A percentile compares a stretch with the other conserved stretches of the same genome.
Evolutionary conservation across 495 filamentous ascomycete species (phyloP).

Genomic region (Penicillium coprophilum): DNA sequence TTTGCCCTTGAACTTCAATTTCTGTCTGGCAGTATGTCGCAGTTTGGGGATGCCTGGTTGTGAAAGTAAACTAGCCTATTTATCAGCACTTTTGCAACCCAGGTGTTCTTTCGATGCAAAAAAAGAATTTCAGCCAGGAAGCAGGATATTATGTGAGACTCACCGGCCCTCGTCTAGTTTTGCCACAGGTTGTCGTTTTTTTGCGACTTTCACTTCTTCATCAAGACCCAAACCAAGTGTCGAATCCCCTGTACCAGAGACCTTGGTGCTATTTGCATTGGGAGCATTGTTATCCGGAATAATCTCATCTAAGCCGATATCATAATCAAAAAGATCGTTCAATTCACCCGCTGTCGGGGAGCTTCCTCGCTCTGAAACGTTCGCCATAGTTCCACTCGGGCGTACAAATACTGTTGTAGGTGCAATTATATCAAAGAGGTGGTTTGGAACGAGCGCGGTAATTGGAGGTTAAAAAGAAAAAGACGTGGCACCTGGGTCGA

Average conservation of each 20-base stretch:
- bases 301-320: conserved; percentile 55
- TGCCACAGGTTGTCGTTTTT: conserved; percentile 69
- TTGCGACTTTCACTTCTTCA: conserved; percentile 77
- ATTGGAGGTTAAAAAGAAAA: not conserved
- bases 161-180: conserved; percentile 85
- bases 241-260: conserved; percentile 32
- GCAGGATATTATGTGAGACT: conserved; percentile 4
- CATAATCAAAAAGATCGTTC: conserved; percentile 72
- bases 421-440: not conserved
- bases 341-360: conserved; percentile 33
- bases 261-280: conserved; percentile 29
- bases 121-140: not conserved
- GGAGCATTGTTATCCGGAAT: conserved; percentile 40
- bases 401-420: not conserved
- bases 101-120: not conserved
- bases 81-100: not conserved
- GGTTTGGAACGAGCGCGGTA: not conserved
- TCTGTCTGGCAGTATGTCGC: conserved; percentile 64
- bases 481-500: not conserved
- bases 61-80: conserved; percentile 63
- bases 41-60: conserved; percentile 81
- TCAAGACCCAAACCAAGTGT: conserved; percentile 67
- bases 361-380: conserved; percentile 13
- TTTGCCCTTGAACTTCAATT: conserved; percentile 84
- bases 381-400: conserved; percentile 3